Percentiles rank a stretch among this genome's conserved stretches.
Evolutionary conservation across 768 basidiomycete species (phyloP).

Genomic region (Auriscalpium orientale): DNA sequence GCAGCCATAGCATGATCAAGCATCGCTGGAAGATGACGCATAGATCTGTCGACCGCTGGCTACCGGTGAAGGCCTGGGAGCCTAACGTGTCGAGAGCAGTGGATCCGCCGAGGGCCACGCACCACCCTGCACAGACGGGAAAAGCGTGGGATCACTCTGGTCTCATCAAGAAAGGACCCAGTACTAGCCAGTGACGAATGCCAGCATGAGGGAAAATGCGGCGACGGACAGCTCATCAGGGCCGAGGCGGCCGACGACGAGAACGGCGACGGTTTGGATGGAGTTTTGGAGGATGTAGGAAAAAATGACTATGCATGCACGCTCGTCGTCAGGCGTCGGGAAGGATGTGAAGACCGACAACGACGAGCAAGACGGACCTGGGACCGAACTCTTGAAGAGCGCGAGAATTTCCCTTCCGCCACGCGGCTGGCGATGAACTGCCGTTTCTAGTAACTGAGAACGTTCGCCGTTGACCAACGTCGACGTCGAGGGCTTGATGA

Average conservation of each 20-base stretch:
- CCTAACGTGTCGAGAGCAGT: slow-evolving; percentile 74
- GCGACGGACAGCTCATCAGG: slow-evolving; percentile 63
- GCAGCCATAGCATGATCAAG: slow-evolving; percentile 51
- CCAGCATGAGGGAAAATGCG: slow-evolving; percentile 71
- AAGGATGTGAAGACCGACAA: background rate
- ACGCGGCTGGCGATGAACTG: slow-evolving; percentile 5
- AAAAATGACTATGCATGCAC: slow-evolving; percentile 41
- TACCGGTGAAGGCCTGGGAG: slow-evolving; percentile 69
- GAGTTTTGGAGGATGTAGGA: slow-evolving; percentile 72
- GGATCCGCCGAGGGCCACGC: slow-evolving; percentile 70
- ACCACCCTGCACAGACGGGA: slow-evolving; percentile 48
- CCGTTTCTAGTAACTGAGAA: slow-evolving; percentile 8
- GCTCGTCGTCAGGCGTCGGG: background rate
- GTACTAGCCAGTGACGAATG: slow-evolving; percentile 70
- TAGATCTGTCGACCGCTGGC: slow-evolving; percentile 49
- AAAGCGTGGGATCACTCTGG: slow-evolving; percentile 42
- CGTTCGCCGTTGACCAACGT: background rate
- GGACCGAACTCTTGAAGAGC: slow-evolving; percentile 11
- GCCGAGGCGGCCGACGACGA: slow-evolving; percentile 61
- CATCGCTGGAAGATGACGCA: slow-evolving; percentile 70
- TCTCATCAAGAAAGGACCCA: slow-evolving; percentile 17
- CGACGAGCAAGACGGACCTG: slow-evolving; percentile 6
- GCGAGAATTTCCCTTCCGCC: slow-evolving; percentile 10
- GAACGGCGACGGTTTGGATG: slow-evolving; percentile 56
- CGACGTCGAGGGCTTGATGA: background rate